Evolutionary conservation across 768 basidiomycete genomes (phyloP).

Genomic region (Leccinum sublutescens): DNA sequence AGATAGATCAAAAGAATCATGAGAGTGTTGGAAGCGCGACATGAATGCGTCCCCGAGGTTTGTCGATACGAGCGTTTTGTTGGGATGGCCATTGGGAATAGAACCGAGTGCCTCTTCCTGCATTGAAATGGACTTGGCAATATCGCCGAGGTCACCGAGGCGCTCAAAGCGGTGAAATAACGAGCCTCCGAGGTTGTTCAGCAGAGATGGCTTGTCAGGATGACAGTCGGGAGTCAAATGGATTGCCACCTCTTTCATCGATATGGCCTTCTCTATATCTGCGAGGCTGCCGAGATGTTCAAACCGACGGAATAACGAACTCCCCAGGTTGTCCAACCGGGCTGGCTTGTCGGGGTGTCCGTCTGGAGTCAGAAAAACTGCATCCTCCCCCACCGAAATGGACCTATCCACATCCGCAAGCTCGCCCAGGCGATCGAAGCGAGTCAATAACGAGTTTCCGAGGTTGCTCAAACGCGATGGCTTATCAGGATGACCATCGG

Average conservation of each 20-base stretch:
- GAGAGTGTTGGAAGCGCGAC: background rate
- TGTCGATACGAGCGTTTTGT: background rate
- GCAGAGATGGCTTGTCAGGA: background rate
- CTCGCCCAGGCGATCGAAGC: background rate
- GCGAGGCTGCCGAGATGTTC: background rate
- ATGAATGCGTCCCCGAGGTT: background rate
- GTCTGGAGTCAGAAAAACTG: background rate
- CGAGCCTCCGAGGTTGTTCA: background rate
- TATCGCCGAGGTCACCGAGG: background rate
- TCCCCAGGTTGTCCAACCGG: background rate
- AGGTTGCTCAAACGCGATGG: background rate
- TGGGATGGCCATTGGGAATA: background rate
- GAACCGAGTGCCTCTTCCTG: background rate
- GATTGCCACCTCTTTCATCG: background rate
- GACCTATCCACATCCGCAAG: background rate
- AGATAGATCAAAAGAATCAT: background rate
- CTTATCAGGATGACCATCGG: background rate
- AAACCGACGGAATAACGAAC: background rate
- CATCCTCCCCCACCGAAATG: background rate
- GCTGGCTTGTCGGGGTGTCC: background rate
- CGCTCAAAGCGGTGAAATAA: background rate
- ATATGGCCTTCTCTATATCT: background rate
- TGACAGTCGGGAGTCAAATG: background rate
- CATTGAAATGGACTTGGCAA: background rate
- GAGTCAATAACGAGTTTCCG: background rate